These are phyloP conservation scores for Solanum commersonii DNA, from an alignment of 257 asterid species.

Conservation along the genomic window DNA sequence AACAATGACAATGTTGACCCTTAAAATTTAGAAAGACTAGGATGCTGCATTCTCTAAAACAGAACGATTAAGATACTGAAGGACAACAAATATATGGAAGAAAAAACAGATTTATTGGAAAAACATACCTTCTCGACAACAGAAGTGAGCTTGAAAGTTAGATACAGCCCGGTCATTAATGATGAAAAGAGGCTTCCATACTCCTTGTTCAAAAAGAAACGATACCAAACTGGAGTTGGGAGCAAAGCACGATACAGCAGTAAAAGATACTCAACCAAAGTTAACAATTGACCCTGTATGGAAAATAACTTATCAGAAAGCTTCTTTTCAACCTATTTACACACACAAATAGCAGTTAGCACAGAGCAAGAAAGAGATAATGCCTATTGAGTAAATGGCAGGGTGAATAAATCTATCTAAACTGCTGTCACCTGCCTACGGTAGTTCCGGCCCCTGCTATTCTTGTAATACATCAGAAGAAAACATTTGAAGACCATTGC, in stretches of 20 bases:
- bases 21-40: background rate
- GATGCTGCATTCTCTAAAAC: background rate
- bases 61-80: background rate
- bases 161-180: slow-evolving; percentile 71
- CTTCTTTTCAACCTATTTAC: background rate
- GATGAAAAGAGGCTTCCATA: slow-evolving; percentile 91
- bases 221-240: slow-evolving; percentile 94
- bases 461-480: slow-evolving; percentile 63
- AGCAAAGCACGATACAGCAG: slow-evolving; percentile 79
- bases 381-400: background rate
- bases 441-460: slow-evolving; percentile 60
- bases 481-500: slow-evolving; percentile 66
- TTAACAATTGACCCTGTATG: slow-evolving; percentile 74
- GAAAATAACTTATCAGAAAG: background rate
- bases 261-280: slow-evolving; percentile 66
- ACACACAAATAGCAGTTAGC: background rate
- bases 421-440: slow-evolving; percentile 58
- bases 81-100: background rate
- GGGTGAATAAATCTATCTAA: background rate
- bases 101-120: background rate
- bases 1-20: background rate
- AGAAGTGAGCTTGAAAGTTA: slow-evolving; percentile 89
- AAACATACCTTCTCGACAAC: slow-evolving; percentile 76
- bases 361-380: background rate
- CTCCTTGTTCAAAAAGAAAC: slow-evolving; percentile 87